phyloP scores from a whole-genome alignment of 805 yeast genomes.

The Yarrowia alimentaria region DNA sequence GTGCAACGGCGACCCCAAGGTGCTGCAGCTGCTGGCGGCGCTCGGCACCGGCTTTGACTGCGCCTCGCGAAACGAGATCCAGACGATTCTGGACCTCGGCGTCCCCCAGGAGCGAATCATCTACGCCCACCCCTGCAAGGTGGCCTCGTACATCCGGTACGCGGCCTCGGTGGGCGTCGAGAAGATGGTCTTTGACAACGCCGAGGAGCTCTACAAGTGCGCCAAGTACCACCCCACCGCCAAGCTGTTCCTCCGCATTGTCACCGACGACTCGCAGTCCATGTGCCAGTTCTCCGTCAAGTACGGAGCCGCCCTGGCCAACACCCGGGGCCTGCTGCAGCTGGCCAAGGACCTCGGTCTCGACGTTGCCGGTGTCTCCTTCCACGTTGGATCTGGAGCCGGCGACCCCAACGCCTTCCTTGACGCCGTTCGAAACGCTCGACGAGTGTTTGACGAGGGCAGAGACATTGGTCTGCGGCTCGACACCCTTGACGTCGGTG shows the following conservation, averaged over 20 bases:
- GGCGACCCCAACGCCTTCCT: constrained; percentile 63
- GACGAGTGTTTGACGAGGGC: constrained; percentile 63
- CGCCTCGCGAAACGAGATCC: constrained; percentile 85
- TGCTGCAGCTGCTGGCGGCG: constrained; percentile 55
- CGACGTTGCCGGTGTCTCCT: constrained; percentile 79
- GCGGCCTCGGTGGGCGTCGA: constrained; percentile 58
- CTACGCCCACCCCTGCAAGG: constrained; percentile 93
- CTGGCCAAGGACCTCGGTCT: constrained; percentile 62
- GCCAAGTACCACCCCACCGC: constrained; percentile 65
- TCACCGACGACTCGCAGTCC: constrained; percentile 86
- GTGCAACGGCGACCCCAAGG: constrained; percentile 73
- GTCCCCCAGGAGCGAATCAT: constrained; percentile 66
- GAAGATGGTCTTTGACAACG: constrained; percentile 86
- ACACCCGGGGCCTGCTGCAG: constrained; percentile 55
- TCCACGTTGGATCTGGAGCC: constrained; percentile 96
- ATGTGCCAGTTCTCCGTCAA: constrained; percentile 83
- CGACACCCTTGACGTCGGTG: constrained; percentile 80
- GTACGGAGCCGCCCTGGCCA: constrained; percentile 72
- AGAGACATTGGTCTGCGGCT: constrained; percentile 47
- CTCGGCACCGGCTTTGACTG: constrained; percentile 86
- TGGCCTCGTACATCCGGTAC: constrained; percentile 73
- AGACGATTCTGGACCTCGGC: constrained; percentile 59
- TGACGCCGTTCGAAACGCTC: constrained; percentile 72
- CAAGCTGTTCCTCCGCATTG: constrained; percentile 70
- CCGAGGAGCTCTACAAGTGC: constrained; percentile 77